Conservation (phyloP, 257 asterid species). For the Solanum piurae region DNA sequence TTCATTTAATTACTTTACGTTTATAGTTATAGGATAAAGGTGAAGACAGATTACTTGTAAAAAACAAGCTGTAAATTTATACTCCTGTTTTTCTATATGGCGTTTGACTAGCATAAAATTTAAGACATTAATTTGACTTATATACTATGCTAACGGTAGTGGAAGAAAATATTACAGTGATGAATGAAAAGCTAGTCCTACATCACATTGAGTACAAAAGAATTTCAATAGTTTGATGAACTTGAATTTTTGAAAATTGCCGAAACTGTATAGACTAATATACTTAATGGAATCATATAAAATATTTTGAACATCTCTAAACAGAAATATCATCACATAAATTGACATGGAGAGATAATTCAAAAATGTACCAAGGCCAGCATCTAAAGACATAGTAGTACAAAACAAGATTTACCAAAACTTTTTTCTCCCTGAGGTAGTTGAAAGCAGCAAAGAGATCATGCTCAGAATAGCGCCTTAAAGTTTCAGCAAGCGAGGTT, state of each 20-base stretch:
- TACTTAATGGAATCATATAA: not conserved
- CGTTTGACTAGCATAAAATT: not conserved
- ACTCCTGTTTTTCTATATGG: not conserved
- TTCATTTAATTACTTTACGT: not conserved
- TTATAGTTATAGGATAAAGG: not conserved
- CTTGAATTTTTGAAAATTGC: not conserved
- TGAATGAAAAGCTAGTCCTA: not conserved
- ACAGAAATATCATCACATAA: not conserved
- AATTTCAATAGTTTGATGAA: not conserved
- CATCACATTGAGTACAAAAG: not conserved
- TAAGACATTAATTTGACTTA: not conserved
- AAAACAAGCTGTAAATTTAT: not conserved
- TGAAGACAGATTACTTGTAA: not conserved
- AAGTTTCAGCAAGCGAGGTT: slow-evolving; percentile 64
- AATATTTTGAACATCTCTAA: not conserved
- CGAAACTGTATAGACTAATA: not conserved
- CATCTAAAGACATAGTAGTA: not conserved
- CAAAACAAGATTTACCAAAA: slow-evolving; percentile 48
- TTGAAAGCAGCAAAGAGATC: slow-evolving; percentile 93
- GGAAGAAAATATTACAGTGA: not conserved
- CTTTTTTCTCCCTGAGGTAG: slow-evolving; percentile 77
- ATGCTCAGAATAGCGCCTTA: slow-evolving; percentile 87
- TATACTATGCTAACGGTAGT: not conserved
- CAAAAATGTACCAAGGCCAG: not conserved
- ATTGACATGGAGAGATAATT: not conserved